Conservation (phyloP, 345 rosid genomes). For the Dovyalis caffra region DNA sequence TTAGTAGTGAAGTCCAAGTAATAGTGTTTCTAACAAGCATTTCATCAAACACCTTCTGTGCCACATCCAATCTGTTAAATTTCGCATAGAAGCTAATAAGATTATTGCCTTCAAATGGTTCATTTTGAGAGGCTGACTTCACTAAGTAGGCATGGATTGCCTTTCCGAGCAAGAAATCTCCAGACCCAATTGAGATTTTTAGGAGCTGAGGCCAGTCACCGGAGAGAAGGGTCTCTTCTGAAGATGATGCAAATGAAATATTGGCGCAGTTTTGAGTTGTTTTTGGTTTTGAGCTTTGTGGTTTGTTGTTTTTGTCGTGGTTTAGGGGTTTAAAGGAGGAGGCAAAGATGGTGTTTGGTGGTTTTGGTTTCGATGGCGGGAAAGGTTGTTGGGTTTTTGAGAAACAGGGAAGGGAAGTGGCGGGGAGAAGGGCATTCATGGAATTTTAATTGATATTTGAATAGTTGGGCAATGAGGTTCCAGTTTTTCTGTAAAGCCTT, state of each 20-base stretch:
- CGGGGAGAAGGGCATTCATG: constrained; percentile 15
- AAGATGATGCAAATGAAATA: constrained; percentile 2
- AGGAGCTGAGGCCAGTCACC: constrained; percentile 36
- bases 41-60: constrained; percentile 33
- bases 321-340: background rate
- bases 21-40: constrained; percentile 31
- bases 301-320: background rate
- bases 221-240: constrained; percentile 4
- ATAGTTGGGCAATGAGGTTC: no score
- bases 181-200: constrained; percentile 22
- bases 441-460: background rate
- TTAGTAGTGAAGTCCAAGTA: constrained; percentile 38
- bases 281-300: background rate
- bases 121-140: constrained; percentile 14
- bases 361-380: constrained; percentile 7
- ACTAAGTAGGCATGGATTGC: constrained; percentile 29
- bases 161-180: constrained; percentile 26
- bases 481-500: no score
- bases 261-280: background rate
- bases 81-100: constrained; percentile 17
- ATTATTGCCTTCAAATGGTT: constrained; percentile 33
- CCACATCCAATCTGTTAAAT: constrained; percentile 18
- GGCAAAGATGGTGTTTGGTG: background rate
- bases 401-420: constrained; percentile 3
- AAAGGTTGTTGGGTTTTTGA: constrained; percentile 6